Percentiles rank a stretch among this genome's conserved stretches.
phyloP scores from a whole-genome alignment of 192 early-diverging fungal genomes.

The Geranomyces variabilis region DNA sequence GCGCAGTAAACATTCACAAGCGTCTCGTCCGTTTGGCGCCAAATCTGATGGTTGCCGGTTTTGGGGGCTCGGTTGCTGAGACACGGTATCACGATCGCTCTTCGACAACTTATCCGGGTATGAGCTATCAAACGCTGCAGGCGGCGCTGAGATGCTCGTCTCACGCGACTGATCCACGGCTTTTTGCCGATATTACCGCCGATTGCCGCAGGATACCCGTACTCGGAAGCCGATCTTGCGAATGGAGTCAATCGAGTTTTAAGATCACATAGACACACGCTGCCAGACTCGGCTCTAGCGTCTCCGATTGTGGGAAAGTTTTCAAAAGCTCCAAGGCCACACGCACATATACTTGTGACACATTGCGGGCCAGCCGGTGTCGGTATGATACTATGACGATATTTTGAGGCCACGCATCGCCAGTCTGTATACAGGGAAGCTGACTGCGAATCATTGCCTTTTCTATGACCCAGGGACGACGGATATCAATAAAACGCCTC shows the following conservation, averaged over 20 bases:
- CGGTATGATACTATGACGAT: slow-evolving; percentile 1
- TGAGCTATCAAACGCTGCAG: background rate
- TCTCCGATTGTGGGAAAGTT: background rate
- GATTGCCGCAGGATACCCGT: slow-evolving; percentile 26
- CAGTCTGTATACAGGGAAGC: no score
- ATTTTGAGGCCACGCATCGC: no score
- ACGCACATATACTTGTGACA: slow-evolving; percentile 32
- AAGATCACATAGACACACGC: background rate
- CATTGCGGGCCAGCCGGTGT: slow-evolving; percentile 33
- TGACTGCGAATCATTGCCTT: no score
- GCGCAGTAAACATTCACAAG: slow-evolving; percentile 31
- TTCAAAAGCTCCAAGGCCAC: background rate
- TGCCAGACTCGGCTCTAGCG: background rate
- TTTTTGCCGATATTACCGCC: no score
- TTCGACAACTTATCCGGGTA: background rate
- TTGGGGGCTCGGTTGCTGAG: slow-evolving; percentile 29
- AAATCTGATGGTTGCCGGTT: slow-evolving; percentile 28
- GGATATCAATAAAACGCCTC: slow-evolving; percentile 34
- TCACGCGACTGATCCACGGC: no score
- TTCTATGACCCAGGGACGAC: slow-evolving; percentile 16
- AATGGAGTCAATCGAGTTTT: background rate
- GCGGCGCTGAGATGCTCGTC: no score
- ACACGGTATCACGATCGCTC: background rate
- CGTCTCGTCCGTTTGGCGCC: slow-evolving; percentile 21
- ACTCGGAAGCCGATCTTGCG: slow-evolving; percentile 9